phyloP scores from a whole-genome alignment of 192 early-diverging fungal genomes.

The Lunasporangiospora selenospora region DNA sequence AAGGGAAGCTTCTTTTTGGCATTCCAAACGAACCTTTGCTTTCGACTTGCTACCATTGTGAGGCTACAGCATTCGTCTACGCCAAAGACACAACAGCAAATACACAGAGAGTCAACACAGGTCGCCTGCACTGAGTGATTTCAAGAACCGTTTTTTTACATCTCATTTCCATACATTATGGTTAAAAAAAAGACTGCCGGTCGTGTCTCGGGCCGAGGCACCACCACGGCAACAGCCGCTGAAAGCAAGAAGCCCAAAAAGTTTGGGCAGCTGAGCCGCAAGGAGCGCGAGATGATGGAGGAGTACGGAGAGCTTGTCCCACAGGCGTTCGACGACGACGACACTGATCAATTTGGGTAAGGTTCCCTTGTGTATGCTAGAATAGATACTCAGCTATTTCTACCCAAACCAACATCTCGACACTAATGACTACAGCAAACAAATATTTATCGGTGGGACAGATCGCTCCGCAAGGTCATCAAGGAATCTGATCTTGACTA shows the following conservation, averaged over 20 bases:
- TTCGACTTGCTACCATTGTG: too few species aligned
- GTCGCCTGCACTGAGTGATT: too few species aligned
- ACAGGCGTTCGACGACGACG: conserved; percentile 52
- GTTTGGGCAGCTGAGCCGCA: conserved; percentile 54
- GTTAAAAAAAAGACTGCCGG: conserved; percentile 13
- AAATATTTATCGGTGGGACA: too few species aligned
- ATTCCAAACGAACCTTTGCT: too few species aligned
- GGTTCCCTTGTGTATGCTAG: neutral
- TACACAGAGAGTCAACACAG: too few species aligned
- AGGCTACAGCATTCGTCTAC: too few species aligned
- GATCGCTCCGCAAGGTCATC: conserved; percentile 54
- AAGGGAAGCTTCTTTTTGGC: too few species aligned
- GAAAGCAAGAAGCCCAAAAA: conserved; percentile 48
- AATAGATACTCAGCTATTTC: neutral
- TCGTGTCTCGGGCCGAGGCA: conserved; percentile 37
- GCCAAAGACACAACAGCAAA: too few species aligned
- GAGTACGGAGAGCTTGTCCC: conserved; percentile 77
- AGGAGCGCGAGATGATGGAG: conserved; percentile 61
- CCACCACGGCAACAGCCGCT: conserved; percentile 25
- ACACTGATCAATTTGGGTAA: conserved; percentile 50
- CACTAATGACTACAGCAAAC: too few species aligned
- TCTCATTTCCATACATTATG: neutral
- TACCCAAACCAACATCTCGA: neutral
- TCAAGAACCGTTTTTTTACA: too few species aligned
- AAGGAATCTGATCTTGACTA: conserved; percentile 59